Base-by-base conservation (phyloP, 306 rosid species). In the Potentilla sterilis region DNA sequence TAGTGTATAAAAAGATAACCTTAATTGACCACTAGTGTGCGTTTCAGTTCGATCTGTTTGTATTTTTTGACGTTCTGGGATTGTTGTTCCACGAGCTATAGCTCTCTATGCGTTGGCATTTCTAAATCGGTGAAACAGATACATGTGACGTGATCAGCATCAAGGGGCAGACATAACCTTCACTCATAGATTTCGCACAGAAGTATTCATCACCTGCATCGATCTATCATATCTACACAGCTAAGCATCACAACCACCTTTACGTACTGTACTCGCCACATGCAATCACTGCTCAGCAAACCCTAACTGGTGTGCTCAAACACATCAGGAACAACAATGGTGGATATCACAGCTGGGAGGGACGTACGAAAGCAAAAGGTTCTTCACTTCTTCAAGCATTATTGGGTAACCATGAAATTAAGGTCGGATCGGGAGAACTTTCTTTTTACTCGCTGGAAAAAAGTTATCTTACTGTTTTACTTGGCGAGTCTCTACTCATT, bases 141-240 rank as follows among this genome's bases (percentile, higher is more conserved):
- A 54, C 66, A 72, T 40, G 76, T 55, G 51, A 72, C 35, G 21
- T 72, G 13, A 35, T 24, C 75, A 21, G n/a, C 14, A 61, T 32
- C 42, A 61, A 61, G 21, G n/a, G 42, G 67, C 37, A 58, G 18
- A 58, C 64, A 58, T 57, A 18, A 9, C 34, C 64, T 11, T 24
- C 37, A 2, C 19, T 61, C 67, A 0, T 5, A 42, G 48, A 38
- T 72, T 54, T 54, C 5, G 51, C 52, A 12, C 15, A 49, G 10
- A 24, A 15, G 67, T 4, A 61, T n/a, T 15, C 43, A 18, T 44
- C 74, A 48, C 54, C 8, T 15, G n/a, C n/a, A 48, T 48, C 5
- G 59, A 19, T 51, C 37, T 22, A 37, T 71, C 64, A 58, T 22
- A 22, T 57, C 63, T 57, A 57, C 12, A 55, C 32, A 18, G 34